Evolutionary conservation across 2,329 filamentous ascomycete species (phyloP).

Genomic region (Apiospora pterosperma): DNA sequence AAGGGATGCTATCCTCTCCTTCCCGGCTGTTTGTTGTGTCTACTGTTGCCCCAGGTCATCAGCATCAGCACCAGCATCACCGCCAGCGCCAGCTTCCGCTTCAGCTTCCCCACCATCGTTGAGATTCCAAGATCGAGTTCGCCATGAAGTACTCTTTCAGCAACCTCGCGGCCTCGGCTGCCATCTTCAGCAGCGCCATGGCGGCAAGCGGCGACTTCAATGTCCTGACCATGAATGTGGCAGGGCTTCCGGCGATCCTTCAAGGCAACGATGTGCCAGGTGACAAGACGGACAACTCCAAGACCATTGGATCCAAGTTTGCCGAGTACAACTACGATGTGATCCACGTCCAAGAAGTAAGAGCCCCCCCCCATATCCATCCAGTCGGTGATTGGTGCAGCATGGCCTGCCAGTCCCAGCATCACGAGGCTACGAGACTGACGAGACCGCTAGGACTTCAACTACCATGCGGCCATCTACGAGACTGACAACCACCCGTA

Average conservation of each 20-base stretch:
- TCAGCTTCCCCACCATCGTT: too few species aligned
- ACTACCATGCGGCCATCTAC: slow-evolving; percentile 64
- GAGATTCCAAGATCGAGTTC: neutral
- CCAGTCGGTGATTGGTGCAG: neutral
- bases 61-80: neutral
- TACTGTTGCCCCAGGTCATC: neutral
- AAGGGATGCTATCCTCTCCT: neutral
- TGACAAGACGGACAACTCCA: slow-evolving; percentile 57
- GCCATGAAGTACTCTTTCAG: slow-evolving; percentile 4
- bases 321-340: slow-evolving; percentile 56
- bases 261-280: slow-evolving; percentile 60
- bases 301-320: slow-evolving; percentile 54
- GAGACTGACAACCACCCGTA: slow-evolving; percentile 55
- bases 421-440: neutral
- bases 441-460: slow-evolving; percentile 49
- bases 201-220: slow-evolving; percentile 23
- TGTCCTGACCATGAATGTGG: slow-evolving; percentile 27
- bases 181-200: neutral
- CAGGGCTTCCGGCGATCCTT: slow-evolving; percentile 36
- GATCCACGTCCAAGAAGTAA: slow-evolving; percentile 61
- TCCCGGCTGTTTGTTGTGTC: neutral
- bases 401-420: neutral
- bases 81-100: too few species aligned
- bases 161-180: slow-evolving; percentile 6
- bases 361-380: slow-evolving; percentile 6